phyloP scores from a whole-genome alignment of 129 eudicot species.

The Saposhnikovia divaricata region DNA sequence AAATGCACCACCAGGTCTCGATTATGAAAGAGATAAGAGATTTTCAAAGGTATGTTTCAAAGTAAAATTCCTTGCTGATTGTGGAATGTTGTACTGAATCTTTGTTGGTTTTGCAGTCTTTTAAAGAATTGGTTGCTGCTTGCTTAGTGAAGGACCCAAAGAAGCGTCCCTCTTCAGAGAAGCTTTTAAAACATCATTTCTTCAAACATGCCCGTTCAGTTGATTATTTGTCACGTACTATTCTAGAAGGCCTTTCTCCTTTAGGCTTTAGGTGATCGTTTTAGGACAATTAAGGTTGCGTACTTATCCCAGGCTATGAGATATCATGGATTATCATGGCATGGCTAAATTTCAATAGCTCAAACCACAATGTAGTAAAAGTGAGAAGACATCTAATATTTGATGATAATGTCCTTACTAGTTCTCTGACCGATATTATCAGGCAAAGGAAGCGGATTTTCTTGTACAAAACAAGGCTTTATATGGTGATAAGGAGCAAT shows the following conservation, averaged over 20 bases:
- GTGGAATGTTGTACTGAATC: constrained; percentile 1
- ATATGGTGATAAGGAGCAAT: constrained; percentile 79
- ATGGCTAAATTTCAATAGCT: background rate
- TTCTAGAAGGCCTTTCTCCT: constrained; percentile 74
- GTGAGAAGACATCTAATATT: background rate
- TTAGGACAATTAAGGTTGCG: constrained; percentile 76
- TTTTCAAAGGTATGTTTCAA: constrained; percentile 72
- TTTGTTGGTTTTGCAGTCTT: constrained; percentile 48
- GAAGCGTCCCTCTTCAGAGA: constrained; percentile 87
- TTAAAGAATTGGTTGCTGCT: constrained; percentile 87
- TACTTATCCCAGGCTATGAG: constrained; percentile 19
- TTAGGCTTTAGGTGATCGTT: constrained; percentile 84
- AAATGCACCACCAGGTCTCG: constrained; percentile 98
- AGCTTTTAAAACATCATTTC: constrained; percentile 80
- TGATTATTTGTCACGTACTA: constrained; percentile 62
- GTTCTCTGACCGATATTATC: constrained; percentile 18
- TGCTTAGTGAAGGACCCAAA: constrained; percentile 98
- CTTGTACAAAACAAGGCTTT: constrained; percentile 72
- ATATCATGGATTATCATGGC: background rate
- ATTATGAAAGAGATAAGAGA: constrained; percentile 85
- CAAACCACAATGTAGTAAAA: background rate
- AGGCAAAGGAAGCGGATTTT: constrained; percentile 92
- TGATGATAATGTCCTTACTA: background rate
- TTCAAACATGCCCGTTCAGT: constrained; percentile 65
- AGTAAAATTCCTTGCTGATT: background rate